phyloP scores from a whole-genome alignment of 345 rosid species.

The Euphorbia tirucalli region DNA sequence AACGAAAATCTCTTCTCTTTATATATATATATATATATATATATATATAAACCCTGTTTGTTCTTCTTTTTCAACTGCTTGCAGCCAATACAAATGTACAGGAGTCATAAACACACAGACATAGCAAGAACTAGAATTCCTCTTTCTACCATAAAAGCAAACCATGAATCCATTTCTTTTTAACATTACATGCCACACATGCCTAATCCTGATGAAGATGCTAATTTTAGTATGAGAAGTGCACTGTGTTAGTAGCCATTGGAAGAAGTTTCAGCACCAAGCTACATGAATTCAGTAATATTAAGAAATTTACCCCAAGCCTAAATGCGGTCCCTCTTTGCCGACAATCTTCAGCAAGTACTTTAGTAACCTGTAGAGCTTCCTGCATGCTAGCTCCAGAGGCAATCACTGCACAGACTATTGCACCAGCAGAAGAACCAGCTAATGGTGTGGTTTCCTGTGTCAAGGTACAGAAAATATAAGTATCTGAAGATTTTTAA shows the following conservation, averaged over 20 bases:
- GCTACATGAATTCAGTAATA: not conserved
- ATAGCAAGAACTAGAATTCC: not conserved
- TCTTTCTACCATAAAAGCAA: not conserved
- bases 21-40: too few species aligned
- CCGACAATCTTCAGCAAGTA: slow-evolving; percentile 73
- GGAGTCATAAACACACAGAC: not conserved
- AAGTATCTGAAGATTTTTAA: not conserved
- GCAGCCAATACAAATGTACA: not conserved
- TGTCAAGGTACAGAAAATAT: slow-evolving; percentile 12
- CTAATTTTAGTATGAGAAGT: not conserved
- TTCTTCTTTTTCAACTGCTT: not conserved
- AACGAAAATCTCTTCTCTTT: not conserved
- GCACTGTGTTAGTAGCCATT: not conserved
- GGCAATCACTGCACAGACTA: slow-evolving; percentile 77
- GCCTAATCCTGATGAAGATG: not conserved
- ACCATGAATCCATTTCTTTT: not conserved
- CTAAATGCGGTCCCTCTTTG: slow-evolving; percentile 88
- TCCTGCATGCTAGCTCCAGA: slow-evolving; percentile 77
- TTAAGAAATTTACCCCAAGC: slow-evolving; percentile 66
- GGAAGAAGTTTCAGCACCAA: not conserved
- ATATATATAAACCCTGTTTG: too few species aligned
- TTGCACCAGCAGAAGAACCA: slow-evolving; percentile 95
- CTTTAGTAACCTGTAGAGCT: slow-evolving; percentile 66
- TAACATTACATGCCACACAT: not conserved
- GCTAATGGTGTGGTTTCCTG: slow-evolving; percentile 93